Evolutionary conservation across 192 early-diverging fungal genomes (phyloP), one percentile per base, ranked within the genome.

Genomic region (Coemansia sp.): DNA sequence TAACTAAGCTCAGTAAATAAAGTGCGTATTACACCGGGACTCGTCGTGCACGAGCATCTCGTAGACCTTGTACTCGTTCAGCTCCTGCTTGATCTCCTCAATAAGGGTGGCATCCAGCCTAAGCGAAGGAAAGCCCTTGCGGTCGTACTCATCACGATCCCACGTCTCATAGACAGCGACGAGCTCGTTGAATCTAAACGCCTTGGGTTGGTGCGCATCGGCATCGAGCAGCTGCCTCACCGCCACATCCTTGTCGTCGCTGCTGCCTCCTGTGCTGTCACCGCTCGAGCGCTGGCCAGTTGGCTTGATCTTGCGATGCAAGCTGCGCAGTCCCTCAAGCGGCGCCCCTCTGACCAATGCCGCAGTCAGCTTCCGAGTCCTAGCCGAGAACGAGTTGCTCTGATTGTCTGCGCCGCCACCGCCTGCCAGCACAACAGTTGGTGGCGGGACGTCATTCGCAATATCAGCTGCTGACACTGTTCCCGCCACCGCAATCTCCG

Each of bases 11-110:
- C 75, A 92, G 39, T 77, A 72, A 65, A 92, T 90, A 66, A 90
- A 90, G 53, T 90, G 89, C 14, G 91, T 93, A 65, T 89, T 86
- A 25, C 79, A 60, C 10, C 83, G 84, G 57, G 90, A 90, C 18
- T 93, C 89, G 57, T 88, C 85, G 68, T 95, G 95, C 13, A 97
- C 91, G 18, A 82, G 73, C 95, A 99, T 96, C 69, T 97, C 95
- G 36, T 84, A 82, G 53, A 90, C 83, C 82, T 99, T 99, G 84
- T 89, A 99, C 58, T 92, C 87, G 80, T 99, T 99, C 58, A 99
- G 76, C 72, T 99, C 96, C 71, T 93, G 87, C 52, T 95, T 91
- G 75, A 99, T 97, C 65, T 81, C 77, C 63, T 92, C 88, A 38
- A 94, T 94, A 58, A 96, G 83, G 33, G 88, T 79, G 14, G 94